Evolutionary conservation across 441 rosid species (phyloP), one percentile per base, ranked within the genome.

Genomic region (Geranium incanum): DNA sequence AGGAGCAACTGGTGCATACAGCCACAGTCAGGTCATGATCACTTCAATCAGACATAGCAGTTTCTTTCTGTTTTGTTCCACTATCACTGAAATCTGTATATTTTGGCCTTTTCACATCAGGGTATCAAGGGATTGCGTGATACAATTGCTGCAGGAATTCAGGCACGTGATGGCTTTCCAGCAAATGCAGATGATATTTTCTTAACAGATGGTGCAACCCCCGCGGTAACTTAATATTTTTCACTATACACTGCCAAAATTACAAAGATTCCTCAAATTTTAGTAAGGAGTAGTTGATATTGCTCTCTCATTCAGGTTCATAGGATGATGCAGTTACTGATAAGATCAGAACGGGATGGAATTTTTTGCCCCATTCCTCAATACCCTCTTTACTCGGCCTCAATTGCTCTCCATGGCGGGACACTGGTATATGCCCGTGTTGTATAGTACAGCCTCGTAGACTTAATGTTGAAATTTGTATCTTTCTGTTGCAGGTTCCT

Each of bases 161-260:
- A 86, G 83, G 91, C 90, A 15, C 96, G 98, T 48, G 98, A 94
- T 81, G 97, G 97, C 70, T 92, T 85, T 82, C 90, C 94, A 77
- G 86, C 89, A 71, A 82, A 92, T 83, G 84, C 99, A 68, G 84
- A 92, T 82, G 97, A 94, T 73, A 82, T 94, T 69, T 94, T 87
- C 83, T 80, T 94, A 91, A 92, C 97, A 11, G 98, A 94, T 81
- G 98, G 97, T 84, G 97, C 97, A 62, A 94, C 95, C 77, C 97
- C 97, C 33, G 97, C 86, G 80, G 97, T 89, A 28, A 28, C 33
- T 28, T 28, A 28, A 28, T 28, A 28, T 28, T 28, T 28, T 28
- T 28, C 33, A 28, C 33, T 28, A 28, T 28, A 28, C 3, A 2
- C 33, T 0, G 33, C 21, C 21, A 21, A 21, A 21, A 21, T 21